A percentile compares a stretch with the other conserved stretches of the same genome.
phyloP scores from a whole-genome alignment of 352 stramenopile genomes.

The Phytophthora nicotianae region DNA sequence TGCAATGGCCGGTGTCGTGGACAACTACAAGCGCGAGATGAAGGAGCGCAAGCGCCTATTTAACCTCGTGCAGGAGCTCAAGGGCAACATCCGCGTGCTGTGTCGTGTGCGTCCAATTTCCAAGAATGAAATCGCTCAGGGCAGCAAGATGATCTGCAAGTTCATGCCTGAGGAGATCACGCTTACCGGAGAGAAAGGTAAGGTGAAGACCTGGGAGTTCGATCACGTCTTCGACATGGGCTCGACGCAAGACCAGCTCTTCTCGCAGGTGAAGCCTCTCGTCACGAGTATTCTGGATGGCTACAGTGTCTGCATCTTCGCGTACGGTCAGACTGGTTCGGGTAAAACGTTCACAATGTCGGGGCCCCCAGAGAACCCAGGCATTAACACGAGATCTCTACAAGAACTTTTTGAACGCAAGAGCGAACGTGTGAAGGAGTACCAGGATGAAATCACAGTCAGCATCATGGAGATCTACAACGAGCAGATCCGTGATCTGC shows the following conservation, averaged over 20 bases:
- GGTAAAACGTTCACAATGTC: constrained; percentile 91
- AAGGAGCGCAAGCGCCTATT: constrained; percentile 93
- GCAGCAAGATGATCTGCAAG: constrained; percentile 85
- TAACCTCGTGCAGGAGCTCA: constrained; percentile 95
- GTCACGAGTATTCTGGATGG: constrained; percentile 88
- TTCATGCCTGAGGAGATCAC: constrained; percentile 85
- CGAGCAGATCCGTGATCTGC: constrained; percentile 94
- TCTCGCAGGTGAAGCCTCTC: constrained; percentile 74
- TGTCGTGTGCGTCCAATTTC: constrained; percentile 95
- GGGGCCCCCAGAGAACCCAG: constrained; percentile 64
- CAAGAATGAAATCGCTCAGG: constrained; percentile 69
- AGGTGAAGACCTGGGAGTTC: constrained; percentile 88
- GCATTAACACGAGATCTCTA: constrained; percentile 87
- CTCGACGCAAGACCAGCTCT: constrained; percentile 81
- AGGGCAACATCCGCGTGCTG: constrained; percentile 97
- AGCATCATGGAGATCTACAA: constrained; percentile 98
- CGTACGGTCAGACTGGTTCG: constrained; percentile 87
- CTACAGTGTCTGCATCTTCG: constrained; percentile 92
- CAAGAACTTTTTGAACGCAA: constrained; percentile 86
- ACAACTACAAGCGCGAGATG: constrained; percentile 91
- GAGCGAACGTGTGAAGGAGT: constrained; percentile 66
- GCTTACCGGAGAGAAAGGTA: constrained; percentile 80
- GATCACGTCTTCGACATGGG: constrained; percentile 84
- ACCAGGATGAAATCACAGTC: constrained; percentile 86
- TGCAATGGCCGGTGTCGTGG: constrained; percentile 83